Base-by-base conservation (phyloP, 2,329 filamentous ascomycete species). In the Penicillium sp. region DNA sequence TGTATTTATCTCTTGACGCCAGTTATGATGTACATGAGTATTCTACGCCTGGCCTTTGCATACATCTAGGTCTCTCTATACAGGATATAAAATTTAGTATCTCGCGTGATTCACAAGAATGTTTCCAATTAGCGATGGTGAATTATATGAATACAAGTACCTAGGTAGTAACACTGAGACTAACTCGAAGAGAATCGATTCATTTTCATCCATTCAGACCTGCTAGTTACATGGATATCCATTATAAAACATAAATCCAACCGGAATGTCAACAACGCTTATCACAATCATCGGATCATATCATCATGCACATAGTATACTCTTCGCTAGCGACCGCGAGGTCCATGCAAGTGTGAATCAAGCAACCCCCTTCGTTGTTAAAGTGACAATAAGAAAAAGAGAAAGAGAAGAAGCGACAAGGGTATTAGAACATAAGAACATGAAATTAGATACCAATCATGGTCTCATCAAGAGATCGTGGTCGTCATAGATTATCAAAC, bases 401-500 rank as follows among this genome's bases (percentile, higher is more conserved):
- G 17, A 29, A 16, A 12, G 22, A 16, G 20, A 25, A 16, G 28
- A 12, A 28, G n/a, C 15, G 17, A 23, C 33, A 22, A 35, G 42
- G 42, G 40, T 42, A 48, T 46, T 37, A 22, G 18, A 22, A 22
- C 3, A 20, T 36, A 26, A 36, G 43, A 30, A 33, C 34, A 42
- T 42, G 27, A 38, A 30, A 37, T 32, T 29, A 36, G 30, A 11
- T 27, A 32, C 32, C 43, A 32, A 39, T 36, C 25, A 41, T 38
- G 16, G 39, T 37, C 28, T 37, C 39, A 40, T 42, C 32, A 47
- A 23, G 45, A 42, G 37, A 30, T 33, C 35, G 40, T 37, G 28
- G 39, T 42, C 42, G 40, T 34, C 31, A 37, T 31, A 34, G 22
- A 32, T 22, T 22, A 30, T 56, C 49, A 68, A 20, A 68, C 64